Evolutionary conservation across 1,284 basidiomycete genomes (phyloP).

Genomic region (Abortiporus biennis): DNA sequence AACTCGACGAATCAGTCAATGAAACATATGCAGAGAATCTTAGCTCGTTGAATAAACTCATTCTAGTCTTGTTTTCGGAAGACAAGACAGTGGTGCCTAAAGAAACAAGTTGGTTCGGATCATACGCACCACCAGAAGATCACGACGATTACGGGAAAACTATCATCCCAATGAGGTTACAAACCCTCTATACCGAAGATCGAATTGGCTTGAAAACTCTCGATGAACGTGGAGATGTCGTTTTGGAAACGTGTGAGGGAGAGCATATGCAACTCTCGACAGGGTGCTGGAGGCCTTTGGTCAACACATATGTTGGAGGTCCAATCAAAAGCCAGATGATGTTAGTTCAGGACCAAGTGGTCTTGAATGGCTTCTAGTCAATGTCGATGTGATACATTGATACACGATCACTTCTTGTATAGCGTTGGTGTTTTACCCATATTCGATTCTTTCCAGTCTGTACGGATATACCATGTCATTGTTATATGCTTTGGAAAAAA

Average conservation of each 20-base stretch:
- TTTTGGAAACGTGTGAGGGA: conserved; percentile 67
- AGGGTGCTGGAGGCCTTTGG: conserved; percentile 54
- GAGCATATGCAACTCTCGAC: conserved; percentile 76
- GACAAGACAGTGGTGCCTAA: conserved; percentile 80
- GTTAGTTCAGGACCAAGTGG: not conserved
- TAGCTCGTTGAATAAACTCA: conserved; percentile 49
- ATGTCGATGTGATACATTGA: not conserved
- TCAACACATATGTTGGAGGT: conserved; percentile 40
- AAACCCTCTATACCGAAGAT: conserved; percentile 79
- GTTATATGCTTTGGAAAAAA: too few species aligned
- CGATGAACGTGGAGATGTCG: conserved; percentile 65
- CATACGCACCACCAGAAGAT: conserved; percentile 41
- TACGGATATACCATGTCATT: too few species aligned
- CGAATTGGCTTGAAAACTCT: conserved; percentile 83
- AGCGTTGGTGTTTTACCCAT: too few species aligned
- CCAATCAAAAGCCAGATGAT: not conserved
- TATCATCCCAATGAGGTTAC: conserved; percentile 69
- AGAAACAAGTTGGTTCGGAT: conserved; percentile 82
- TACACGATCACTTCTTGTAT: too few species aligned
- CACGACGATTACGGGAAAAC: conserved; percentile 26
- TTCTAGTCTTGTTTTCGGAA: conserved; percentile 62
- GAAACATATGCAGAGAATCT: conserved; percentile 56
- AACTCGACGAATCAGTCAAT: conserved; percentile 47
- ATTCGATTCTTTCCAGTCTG: too few species aligned
- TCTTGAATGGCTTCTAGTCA: not conserved